These are phyloP conservation scores for Boletus reticuloceps DNA, from an alignment of 768 basidiomycete species.

Conservation along the genomic window DNA sequence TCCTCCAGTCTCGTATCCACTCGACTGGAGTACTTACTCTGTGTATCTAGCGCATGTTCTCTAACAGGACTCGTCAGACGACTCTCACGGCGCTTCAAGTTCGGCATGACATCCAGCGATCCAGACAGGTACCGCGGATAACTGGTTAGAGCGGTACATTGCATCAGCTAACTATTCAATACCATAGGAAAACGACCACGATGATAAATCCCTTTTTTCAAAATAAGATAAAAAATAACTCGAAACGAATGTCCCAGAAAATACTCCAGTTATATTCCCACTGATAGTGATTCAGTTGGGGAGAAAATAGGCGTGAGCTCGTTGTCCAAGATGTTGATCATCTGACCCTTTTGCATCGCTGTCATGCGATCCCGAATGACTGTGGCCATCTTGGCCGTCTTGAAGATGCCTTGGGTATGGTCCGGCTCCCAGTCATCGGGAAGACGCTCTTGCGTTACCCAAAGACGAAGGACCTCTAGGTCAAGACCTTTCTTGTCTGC, in stretches of 20 bases:
- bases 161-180: too few species aligned
- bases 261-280: not conserved
- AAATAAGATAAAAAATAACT: not conserved
- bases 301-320: constrained; percentile 1
- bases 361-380: constrained; percentile 29
- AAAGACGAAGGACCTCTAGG: constrained; percentile 45
- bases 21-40: too few species aligned
- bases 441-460: constrained; percentile 54
- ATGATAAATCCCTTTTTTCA: too few species aligned
- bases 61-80: too few species aligned
- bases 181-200: too few species aligned
- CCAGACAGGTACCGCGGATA: too few species aligned
- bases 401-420: constrained; percentile 30
- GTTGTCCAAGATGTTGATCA: constrained; percentile 21
- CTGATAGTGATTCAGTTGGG: not conserved
- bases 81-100: too few species aligned
- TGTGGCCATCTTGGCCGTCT: constrained; percentile 25
- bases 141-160: too few species aligned
- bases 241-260: too few species aligned
- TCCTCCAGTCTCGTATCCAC: too few species aligned
- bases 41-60: too few species aligned
- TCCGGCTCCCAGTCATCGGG: constrained; percentile 39
- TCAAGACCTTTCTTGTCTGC: constrained; percentile 42
- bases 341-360: constrained; percentile 12
- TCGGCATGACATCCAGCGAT: too few species aligned